These are phyloP conservation scores for Pseudogymnoascus verrucosus DNA, from an alignment of 2,329 filamentous ascomycete species.

Conservation along the genomic window DNA sequence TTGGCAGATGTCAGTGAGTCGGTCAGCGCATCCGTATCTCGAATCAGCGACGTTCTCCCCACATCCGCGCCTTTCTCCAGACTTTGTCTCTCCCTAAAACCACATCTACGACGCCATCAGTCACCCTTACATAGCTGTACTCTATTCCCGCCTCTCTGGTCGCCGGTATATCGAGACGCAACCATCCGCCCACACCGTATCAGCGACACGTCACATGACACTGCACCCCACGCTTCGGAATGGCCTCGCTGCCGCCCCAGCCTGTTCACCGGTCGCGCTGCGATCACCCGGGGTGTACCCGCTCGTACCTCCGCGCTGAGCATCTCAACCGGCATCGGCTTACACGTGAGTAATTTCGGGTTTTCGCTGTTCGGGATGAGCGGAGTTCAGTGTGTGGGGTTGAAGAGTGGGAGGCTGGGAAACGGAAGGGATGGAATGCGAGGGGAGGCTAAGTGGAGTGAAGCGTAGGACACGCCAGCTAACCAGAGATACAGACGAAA, in stretches of 20 bases:
- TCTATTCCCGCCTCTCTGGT: background rate
- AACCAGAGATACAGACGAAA: constrained; percentile 15
- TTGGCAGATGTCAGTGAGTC: constrained; percentile 2
- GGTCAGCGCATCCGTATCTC: background rate
- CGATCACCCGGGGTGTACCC: constrained; percentile 17
- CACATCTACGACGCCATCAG: background rate
- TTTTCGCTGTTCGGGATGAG: background rate
- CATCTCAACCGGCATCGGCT: constrained; percentile 20
- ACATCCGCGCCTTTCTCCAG: background rate
- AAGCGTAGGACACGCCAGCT: background rate
- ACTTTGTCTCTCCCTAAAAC: background rate
- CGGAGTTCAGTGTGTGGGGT: background rate
- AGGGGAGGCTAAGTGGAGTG: background rate
- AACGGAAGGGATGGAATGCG: background rate
- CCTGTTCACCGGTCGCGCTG: constrained; percentile 12
- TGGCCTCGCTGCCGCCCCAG: constrained; percentile 3
- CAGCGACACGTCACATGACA: background rate
- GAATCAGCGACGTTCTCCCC: background rate
- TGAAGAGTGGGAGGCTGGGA: background rate
- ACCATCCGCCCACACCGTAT: background rate
- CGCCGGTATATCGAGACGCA: background rate
- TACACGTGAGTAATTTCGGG: constrained; percentile 15
- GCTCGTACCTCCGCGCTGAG: constrained; percentile 19
- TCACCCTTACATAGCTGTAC: background rate
- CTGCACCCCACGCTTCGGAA: background rate